A percentile compares a stretch with the other conserved stretches of the same genome.
phyloP scores from a whole-genome alignment of 257 asterid species.

The Solanum pinnatisectum region DNA sequence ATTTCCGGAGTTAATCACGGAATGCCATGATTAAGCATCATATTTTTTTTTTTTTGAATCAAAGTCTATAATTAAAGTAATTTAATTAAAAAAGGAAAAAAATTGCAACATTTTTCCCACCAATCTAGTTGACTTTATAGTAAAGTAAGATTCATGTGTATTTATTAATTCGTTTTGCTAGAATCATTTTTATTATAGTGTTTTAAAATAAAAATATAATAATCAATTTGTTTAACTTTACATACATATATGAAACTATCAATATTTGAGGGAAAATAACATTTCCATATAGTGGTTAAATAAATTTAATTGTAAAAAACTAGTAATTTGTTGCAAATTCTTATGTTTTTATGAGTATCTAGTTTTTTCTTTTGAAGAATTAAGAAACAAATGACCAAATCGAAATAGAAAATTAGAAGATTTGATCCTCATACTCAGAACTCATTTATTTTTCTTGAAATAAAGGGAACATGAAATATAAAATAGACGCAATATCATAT shows the following conservation, averaged over 20 bases:
- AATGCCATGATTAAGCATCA: background rate
- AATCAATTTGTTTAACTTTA: background rate
- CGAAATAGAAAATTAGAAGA: no score
- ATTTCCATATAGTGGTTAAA: background rate
- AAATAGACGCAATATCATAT: background rate
- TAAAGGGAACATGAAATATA: background rate
- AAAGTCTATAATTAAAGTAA: background rate
- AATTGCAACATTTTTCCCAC: constrained; percentile 4
- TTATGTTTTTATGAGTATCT: background rate
- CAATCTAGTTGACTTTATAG: constrained; percentile 33
- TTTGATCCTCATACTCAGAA: background rate
- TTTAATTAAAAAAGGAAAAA: background rate
- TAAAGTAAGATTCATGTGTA: background rate
- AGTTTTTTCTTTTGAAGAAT: background rate
- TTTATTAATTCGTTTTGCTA: background rate
- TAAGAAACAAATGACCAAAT: no score
- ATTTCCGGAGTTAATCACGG: constrained; percentile 45
- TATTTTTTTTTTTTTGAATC: no score
- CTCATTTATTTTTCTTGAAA: background rate
- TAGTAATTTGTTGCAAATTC: background rate
- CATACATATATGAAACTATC: background rate
- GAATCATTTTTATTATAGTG: background rate
- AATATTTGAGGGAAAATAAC: background rate
- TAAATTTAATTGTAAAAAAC: background rate
- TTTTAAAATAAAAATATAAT: background rate